A percentile compares a stretch with the other conserved stretches of the same genome.
Evolutionary conservation across 176 grass and related monocot species (phyloP).

Genomic region (Areca catechu): DNA sequence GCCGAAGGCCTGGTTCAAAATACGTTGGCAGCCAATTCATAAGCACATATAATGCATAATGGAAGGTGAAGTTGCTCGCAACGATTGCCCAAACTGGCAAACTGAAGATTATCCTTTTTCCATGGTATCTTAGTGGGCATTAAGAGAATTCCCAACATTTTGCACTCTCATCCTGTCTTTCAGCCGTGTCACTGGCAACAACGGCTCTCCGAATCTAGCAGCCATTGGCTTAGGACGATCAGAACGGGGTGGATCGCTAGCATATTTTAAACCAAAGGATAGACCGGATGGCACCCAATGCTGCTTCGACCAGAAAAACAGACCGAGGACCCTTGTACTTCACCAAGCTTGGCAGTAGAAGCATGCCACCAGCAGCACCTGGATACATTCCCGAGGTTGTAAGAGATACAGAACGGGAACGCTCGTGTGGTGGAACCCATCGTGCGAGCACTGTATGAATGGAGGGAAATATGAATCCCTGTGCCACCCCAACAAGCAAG

Average conservation of each 20-base stretch:
- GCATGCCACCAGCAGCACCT: slow-evolving; percentile 72
- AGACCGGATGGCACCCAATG: slow-evolving; percentile 58
- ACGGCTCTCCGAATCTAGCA: slow-evolving; percentile 8
- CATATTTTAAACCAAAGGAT: slow-evolving; percentile 63
- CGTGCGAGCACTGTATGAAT: slow-evolving; percentile 83
- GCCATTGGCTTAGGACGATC: slow-evolving; percentile 36
- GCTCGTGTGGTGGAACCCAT: slow-evolving; percentile 76
- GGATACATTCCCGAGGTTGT: slow-evolving; percentile 89
- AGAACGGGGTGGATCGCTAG: slow-evolving; percentile 50
- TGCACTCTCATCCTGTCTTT: slow-evolving; percentile 52
- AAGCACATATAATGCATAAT: slow-evolving; percentile 79
- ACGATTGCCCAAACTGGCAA: slow-evolving; percentile 77
- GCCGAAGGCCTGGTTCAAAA: slow-evolving; percentile 57
- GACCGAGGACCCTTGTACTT: slow-evolving; percentile 45
- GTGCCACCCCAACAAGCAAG: slow-evolving; percentile 67
- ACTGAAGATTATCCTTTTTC: slow-evolving; percentile 63
- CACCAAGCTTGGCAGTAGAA: slow-evolving; percentile 64
- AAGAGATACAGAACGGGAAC: slow-evolving; percentile 73
- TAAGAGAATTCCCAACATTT: slow-evolving; percentile 22
- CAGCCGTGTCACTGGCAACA: slow-evolving; percentile 39
- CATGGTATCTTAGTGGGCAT: slow-evolving; percentile 49
- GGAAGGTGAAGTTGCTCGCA: slow-evolving; percentile 85
- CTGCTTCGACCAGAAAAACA: slow-evolving; percentile 66
- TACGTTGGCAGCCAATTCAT: slow-evolving; percentile 94
- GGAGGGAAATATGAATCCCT: slow-evolving; percentile 82